Base-by-base conservation (phyloP, 345 rosid genomes). In the Salix arbutifolia region DNA sequence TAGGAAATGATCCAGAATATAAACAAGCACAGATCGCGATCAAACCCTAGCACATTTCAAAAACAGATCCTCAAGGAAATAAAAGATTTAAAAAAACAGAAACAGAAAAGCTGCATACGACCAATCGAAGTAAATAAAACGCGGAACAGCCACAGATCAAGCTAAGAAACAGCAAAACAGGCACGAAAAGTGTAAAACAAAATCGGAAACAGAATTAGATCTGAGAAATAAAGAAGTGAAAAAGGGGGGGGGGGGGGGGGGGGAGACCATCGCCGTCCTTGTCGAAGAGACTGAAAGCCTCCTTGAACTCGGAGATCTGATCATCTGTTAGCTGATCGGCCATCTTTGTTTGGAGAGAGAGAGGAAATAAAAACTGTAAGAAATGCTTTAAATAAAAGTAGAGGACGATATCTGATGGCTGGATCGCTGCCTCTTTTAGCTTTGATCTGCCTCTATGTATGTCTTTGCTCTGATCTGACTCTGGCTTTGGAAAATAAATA, bases 221-320 rank as follows among this genome's bases (percentile, higher is more conserved):
- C 64, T 58, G 25, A n/a, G 64, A 58, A 58, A 58, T n/a, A 58
- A 58, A 58, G 64, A 58, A 12, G 28, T 23, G 28, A 58, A 9
- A 46, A 12, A 13, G 50, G 13, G 53, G 11, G 35, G 9, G 33
- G 50, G 50, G 13, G 53, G 11, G 35, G 9, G 33, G 50, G 65
- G 76, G 71, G 72, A 78, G 67, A 78, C 81, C 81, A 72, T 78
- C 81, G 67, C 81, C 81, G 35, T 78, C 81, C 76, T 78, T 78
- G 40, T 78, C 81, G 71, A 78, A 78, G 17, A 78, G 76, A 26
- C 81, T 78, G 72, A 78, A 78, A 25, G 81, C 81, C 52, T 78
- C 81, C 81, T 78, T 77, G 66, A 77, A 77, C 80, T 77, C 80
- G 16, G 80, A 77, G 76, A 77, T 77, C 80, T 77, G 80, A 17